Evolutionary conservation across 805 yeast genomes (phyloP).

Genomic region (Suhomyces sp.): DNA sequence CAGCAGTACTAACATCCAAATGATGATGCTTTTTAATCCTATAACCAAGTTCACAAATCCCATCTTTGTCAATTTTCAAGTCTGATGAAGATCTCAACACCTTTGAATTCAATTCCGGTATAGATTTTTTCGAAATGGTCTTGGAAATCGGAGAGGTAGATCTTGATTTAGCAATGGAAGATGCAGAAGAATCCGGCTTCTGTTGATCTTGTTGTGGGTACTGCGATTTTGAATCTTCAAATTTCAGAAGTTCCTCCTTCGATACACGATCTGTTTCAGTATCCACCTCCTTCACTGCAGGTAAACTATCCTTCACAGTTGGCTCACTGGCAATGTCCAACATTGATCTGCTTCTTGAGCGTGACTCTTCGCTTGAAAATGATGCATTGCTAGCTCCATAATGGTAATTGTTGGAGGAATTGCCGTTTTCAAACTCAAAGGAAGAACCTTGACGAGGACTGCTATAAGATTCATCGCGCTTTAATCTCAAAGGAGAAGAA

Average conservation of each 20-base stretch:
- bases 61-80: constrained; percentile 23
- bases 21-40: constrained; percentile 44
- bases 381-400: too few species aligned
- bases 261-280: constrained; percentile 1
- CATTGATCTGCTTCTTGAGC: constrained; percentile 3
- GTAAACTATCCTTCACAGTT: constrained; percentile 3
- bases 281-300: constrained; percentile 6
- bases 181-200: constrained; percentile 1
- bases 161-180: constrained; percentile 1
- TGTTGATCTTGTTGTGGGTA: constrained; percentile 1
- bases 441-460: constrained; percentile 2
- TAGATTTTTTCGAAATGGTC: constrained; percentile 6
- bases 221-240: not conserved
- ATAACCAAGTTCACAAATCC: constrained; percentile 43
- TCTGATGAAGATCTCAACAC: constrained; percentile 13
- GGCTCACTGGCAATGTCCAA: constrained; percentile 6
- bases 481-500: constrained; percentile 17
- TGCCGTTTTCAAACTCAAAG: constrained; percentile 1
- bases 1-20: constrained; percentile 36
- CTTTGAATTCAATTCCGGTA: constrained; percentile 7
- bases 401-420: too few species aligned
- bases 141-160: constrained; percentile 1
- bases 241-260: not conserved
- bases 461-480: constrained; percentile 8
- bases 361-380: too few species aligned